These are phyloP conservation scores for Eimeria nieschulzi DNA, from an alignment of 169 alveolate genomes.

Conservation along the genomic window DNA sequence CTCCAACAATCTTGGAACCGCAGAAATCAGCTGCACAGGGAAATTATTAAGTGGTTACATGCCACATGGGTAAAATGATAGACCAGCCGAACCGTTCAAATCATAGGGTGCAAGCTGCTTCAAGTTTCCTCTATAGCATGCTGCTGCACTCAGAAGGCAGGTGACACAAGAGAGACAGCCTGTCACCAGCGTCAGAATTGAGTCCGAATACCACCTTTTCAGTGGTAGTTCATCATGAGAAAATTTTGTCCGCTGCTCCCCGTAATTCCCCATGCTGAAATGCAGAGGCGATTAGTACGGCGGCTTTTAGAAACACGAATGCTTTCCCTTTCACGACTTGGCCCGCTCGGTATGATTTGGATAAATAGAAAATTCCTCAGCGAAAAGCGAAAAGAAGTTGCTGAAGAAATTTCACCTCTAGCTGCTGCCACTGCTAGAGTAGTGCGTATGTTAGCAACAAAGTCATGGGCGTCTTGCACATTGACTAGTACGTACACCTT, in stretches of 20 bases:
- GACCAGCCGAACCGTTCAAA: constrained; percentile 40
- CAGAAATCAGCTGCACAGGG: constrained; percentile 45
- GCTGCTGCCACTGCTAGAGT: too few species aligned
- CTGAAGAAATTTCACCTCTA: too few species aligned
- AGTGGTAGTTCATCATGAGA: background rate
- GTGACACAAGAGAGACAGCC: constrained; percentile 17
- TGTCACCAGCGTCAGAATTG: background rate
- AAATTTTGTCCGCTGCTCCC: background rate
- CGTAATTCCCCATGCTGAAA: background rate
- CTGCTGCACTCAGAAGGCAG: constrained; percentile 37
- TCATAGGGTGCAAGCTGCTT: constrained; percentile 61
- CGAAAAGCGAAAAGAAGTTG: too few species aligned
- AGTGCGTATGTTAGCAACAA: too few species aligned
- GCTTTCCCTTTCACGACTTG: too few species aligned
- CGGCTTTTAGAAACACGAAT: too few species aligned
- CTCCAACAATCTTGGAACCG: constrained; percentile 53
- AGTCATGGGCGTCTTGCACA: too few species aligned
- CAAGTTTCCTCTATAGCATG: constrained; percentile 35
- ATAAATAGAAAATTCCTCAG: too few species aligned
- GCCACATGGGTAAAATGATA: background rate
- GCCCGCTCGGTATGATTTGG: too few species aligned
- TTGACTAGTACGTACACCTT: too few species aligned
- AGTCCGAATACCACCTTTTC: constrained; percentile 30
- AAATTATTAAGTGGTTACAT: background rate
- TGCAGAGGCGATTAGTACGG: background rate